Base-by-base conservation (phyloP, 306 rosid species). In the Macrotyloma uniflorum region DNA sequence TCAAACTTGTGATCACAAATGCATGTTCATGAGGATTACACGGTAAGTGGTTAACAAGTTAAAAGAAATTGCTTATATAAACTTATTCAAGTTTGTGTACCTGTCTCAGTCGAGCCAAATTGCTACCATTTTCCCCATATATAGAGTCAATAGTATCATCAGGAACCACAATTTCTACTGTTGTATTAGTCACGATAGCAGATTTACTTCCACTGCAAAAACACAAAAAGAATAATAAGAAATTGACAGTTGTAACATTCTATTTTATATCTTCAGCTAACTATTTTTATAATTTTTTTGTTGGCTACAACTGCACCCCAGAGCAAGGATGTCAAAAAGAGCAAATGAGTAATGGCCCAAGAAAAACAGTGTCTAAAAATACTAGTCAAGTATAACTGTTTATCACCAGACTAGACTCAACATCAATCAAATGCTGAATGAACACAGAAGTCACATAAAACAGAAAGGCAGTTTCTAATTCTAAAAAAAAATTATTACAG, bases 171-270 rank as follows among this genome's bases (percentile, higher is more conserved):
- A 95, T 90, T 90, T 95, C 99, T 23, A 95, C 90, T 0, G 96
- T 89, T 20, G 99, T 95, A 72, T 90, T 95, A 18, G 98, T 95
- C 83, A 95, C 99, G 11, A 95, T 81, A 26, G 99, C 98, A 78
- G 98, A 79, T 87, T 89, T 95, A 83, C 84, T 93, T 85, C 96
- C 97, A 22, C 98, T 95, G 93, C 67, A 55, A 62, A n/a, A 83
- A 62, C 72, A 33, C 53, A 67, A 45, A 67, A 74, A 42, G 65
- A 66, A 58, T 5, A 70, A 45, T 35, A 65, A 76, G 62, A 72
- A 71, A 64, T n/a, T 20, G 32, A 46, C 15, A 67, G 46, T 57
- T 76, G 51, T 8, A 42, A 24, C 65, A 49, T 72, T 53, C 51
- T 46, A 30, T 46, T 64, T 66, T 38, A 20, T 30, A 76, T 42